These are phyloP conservation scores for Nicotiana tomentosiformis DNA, from an alignment of 257 asterid species.

Conservation along the genomic window DNA sequence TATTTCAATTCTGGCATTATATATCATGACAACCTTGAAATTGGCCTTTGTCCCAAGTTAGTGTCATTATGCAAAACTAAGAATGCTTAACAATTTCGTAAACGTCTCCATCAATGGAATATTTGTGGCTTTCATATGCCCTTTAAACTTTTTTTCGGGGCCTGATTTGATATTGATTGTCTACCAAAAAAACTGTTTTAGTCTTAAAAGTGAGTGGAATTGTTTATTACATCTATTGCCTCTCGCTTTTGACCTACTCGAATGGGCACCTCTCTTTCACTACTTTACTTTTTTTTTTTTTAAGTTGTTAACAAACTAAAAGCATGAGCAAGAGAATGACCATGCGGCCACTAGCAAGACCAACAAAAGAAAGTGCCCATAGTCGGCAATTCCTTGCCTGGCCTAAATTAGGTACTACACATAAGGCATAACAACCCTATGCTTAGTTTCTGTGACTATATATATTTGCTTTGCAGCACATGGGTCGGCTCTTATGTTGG, in stretches of 20 bases:
- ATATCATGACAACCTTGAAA: conserved; percentile 7
- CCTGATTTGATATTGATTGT: conserved; percentile 9
- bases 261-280: conserved; percentile 10
- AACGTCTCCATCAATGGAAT: background rate
- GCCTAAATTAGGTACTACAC: background rate
- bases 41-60: background rate
- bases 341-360: background rate
- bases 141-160: conserved; percentile 16
- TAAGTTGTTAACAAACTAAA: background rate
- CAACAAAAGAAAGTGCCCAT: background rate
- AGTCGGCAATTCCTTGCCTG: background rate
- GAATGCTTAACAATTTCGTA: background rate
- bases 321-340: background rate
- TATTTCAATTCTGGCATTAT: conserved; percentile 5
- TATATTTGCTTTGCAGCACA: background rate
- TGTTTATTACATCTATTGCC: conserved; percentile 7
- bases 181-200: background rate
- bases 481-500: background rate
- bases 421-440: background rate
- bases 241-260: conserved; percentile 35
- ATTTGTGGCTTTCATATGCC: conserved; percentile 25
- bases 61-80: background rate
- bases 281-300: background rate
- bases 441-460: background rate
- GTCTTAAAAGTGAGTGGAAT: background rate